These are phyloP conservation scores for Ustilago lituana DNA, from an alignment of 1,284 basidiomycete genomes.

Conservation along the genomic window DNA sequence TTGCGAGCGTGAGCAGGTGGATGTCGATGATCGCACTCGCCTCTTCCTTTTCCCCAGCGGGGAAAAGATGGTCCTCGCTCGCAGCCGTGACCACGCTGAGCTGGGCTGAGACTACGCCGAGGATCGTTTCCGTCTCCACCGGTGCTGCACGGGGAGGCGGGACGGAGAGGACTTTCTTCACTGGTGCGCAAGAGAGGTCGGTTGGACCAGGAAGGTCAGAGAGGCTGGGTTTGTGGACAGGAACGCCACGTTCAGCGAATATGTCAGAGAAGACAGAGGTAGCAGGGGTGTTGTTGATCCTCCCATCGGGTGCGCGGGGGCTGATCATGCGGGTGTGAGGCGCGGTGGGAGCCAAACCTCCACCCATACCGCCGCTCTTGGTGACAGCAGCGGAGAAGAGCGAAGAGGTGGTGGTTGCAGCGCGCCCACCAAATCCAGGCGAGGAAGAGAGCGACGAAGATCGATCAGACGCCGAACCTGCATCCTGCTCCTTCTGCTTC, in stretches of 20 bases:
- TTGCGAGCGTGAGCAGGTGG: constrained; percentile 55
- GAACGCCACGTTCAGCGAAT: constrained; percentile 27
- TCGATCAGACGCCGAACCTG: too few relatives aligned
- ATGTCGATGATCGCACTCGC: constrained; percentile 31
- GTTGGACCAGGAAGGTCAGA: constrained; percentile 53
- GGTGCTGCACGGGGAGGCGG: constrained; percentile 33
- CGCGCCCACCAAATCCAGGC: background rate
- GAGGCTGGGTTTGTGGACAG: constrained; percentile 3
- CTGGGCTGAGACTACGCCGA: constrained; percentile 55
- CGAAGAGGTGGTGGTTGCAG: constrained; percentile 11
- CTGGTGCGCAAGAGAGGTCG: constrained; percentile 34
- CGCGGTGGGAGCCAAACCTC: constrained; percentile 11
- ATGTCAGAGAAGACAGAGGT: constrained; percentile 45
- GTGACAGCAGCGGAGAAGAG: constrained; percentile 12
- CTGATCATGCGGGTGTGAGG: constrained; percentile 24
- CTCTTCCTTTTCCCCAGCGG: constrained; percentile 4
- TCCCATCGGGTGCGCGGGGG: constrained; percentile 16
- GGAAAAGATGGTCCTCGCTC: constrained; percentile 23
- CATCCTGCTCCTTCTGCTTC: too few relatives aligned
- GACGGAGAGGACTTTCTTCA: constrained; percentile 49
- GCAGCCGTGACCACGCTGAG: constrained; percentile 21
- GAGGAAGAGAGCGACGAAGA: constrained; percentile 20
- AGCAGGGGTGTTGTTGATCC: constrained; percentile 49
- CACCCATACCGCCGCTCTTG: background rate
- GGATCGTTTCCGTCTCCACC: constrained; percentile 49